Evolutionary conservation across 225 moss, liverwort and hornwort genomes (phyloP).

Genomic region (Pleurozium schreberi): DNA sequence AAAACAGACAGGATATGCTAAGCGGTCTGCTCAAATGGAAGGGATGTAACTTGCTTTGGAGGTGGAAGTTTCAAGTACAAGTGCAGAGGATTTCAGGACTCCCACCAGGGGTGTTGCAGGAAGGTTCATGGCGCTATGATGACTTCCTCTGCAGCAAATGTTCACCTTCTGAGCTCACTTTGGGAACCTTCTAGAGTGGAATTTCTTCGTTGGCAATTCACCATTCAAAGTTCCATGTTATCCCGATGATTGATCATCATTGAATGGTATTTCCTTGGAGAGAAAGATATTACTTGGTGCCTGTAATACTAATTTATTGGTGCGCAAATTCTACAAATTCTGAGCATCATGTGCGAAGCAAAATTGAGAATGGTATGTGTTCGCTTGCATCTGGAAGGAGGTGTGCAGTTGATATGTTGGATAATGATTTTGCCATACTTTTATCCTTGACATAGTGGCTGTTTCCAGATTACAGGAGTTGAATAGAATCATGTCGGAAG

Average conservation of each 20-base stretch:
- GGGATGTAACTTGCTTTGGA: background rate
- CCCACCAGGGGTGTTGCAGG: background rate
- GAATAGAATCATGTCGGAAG: background rate
- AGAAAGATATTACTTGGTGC: background rate
- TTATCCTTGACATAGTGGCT: too few species aligned
- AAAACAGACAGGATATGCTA: background rate
- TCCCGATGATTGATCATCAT: background rate
- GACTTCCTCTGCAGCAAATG: background rate
- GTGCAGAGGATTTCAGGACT: background rate
- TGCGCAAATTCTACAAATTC: background rate
- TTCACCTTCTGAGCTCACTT: background rate
- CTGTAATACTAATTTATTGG: background rate
- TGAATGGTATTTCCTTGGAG: background rate
- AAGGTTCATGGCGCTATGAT: constrained; percentile 5
- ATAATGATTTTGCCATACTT: too few species aligned
- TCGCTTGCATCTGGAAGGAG: background rate
- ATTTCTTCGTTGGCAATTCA: background rate
- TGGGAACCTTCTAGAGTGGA: background rate
- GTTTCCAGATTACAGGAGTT: background rate
- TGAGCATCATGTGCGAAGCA: background rate
- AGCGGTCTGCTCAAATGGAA: background rate
- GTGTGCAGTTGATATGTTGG: too few species aligned
- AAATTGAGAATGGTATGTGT: background rate
- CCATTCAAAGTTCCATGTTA: background rate
- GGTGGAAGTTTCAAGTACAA: background rate